Evolutionary conservation across 441 rosid genomes (phyloP).

Genomic region (Populus hybrid): DNA sequence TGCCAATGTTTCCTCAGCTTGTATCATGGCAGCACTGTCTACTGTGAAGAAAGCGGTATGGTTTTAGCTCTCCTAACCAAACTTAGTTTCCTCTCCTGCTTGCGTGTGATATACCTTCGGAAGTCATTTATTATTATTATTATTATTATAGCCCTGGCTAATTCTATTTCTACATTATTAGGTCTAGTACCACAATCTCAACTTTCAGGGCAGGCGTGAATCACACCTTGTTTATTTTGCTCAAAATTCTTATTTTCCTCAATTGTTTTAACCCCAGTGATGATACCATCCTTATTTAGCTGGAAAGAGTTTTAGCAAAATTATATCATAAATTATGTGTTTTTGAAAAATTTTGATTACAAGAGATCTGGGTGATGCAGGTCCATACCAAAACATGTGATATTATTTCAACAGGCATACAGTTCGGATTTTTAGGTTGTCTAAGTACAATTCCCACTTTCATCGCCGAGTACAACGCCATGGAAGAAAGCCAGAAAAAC

Average conservation of each 20-base stretch:
- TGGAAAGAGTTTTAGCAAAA: background rate
- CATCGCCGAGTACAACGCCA: conserved; percentile 82
- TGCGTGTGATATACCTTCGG: too few relatives aligned
- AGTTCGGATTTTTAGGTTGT: conserved; percentile 83
- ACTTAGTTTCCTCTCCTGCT: too few relatives aligned
- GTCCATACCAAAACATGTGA: conserved; percentile 44
- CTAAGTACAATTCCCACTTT: conserved; percentile 88
- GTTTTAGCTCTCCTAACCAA: background rate
- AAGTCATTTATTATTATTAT: too few relatives aligned
- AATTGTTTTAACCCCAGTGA: background rate
- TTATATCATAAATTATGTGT: background rate
- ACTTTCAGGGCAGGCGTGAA: too few relatives aligned
- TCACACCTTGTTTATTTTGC: too few relatives aligned
- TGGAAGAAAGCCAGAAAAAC: conserved; percentile 59
- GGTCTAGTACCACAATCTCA: too few relatives aligned
- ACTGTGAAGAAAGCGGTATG: conserved; percentile 57
- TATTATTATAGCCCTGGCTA: too few relatives aligned
- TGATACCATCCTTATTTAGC: background rate
- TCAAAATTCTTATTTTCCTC: background rate
- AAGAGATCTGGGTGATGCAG: conserved; percentile 31
- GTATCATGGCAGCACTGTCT: conserved; percentile 73
- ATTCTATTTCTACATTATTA: too few relatives aligned
- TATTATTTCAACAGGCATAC: conserved; percentile 50
- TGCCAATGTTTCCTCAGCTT: conserved; percentile 78
- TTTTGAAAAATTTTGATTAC: background rate